A percentile compares a stretch with the other conserved stretches of the same genome.
These are phyloP conservation scores for Xylogone sp. DNA, from an alignment of 2,329 filamentous ascomycete species.

Conservation along the genomic window DNA sequence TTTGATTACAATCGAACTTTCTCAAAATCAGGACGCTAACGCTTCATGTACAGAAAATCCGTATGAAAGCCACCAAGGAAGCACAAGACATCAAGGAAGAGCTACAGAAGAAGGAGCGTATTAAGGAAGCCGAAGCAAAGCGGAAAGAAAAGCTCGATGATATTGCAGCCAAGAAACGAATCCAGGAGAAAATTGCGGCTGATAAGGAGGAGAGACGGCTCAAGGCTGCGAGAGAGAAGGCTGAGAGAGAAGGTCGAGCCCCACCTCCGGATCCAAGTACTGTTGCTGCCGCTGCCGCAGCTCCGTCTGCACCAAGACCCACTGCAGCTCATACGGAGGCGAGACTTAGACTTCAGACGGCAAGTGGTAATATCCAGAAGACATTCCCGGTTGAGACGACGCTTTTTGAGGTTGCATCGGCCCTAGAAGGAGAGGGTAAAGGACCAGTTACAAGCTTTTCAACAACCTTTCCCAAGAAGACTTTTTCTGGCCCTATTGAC, in stretches of 20 bases:
- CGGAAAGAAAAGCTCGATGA: conserved; percentile 85
- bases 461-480: conserved; percentile 83
- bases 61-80: conserved; percentile 86
- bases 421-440: conserved; percentile 69
- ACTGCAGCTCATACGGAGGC: conserved; percentile 60
- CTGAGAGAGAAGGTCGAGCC: conserved; percentile 72
- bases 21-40: too few species aligned
- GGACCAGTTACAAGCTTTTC: conserved; percentile 71
- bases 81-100: conserved; percentile 87
- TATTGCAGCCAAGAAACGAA: conserved; percentile 78
- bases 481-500: conserved; percentile 64
- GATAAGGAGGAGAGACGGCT: conserved; percentile 86
- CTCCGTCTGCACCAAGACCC: conserved; percentile 37
- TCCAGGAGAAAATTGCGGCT: conserved; percentile 90
- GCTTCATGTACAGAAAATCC: conserved; percentile 50
- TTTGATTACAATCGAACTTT: neutral
- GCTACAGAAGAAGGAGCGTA: conserved; percentile 78
- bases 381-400: conserved; percentile 87
- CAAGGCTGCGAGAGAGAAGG: conserved; percentile 83
- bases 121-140: conserved; percentile 87
- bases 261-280: conserved; percentile 33
- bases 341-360: conserved; percentile 75
- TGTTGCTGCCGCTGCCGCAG: conserved; percentile 26
- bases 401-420: conserved; percentile 84
- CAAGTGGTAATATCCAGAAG: conserved; percentile 76